phyloP scores from a whole-genome alignment of 2,329 filamentous ascomycete species.

The Penicillium sp. region DNA sequence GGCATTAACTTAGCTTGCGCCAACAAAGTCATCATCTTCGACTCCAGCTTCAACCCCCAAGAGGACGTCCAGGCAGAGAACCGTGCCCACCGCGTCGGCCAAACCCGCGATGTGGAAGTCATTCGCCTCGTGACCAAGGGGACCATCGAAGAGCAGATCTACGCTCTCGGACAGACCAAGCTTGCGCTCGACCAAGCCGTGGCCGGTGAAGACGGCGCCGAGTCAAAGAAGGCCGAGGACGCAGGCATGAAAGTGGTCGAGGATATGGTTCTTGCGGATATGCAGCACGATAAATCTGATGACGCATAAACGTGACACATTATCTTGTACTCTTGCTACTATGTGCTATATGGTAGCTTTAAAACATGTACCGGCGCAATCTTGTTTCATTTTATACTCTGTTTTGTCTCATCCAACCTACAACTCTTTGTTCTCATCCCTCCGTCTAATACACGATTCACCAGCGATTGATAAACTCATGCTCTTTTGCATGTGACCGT shows the following conservation, averaged over 20 bases:
- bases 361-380: too few relatives aligned
- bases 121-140: conserved; percentile 69
- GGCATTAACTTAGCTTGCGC: conserved; percentile 92
- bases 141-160: conserved; percentile 89
- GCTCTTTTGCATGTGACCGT: too few relatives aligned
- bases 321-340: too few relatives aligned
- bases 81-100: conserved; percentile 85
- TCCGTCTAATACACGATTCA: too few relatives aligned
- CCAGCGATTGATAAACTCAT: too few relatives aligned
- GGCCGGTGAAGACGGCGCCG: conserved; percentile 50
- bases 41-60: conserved; percentile 94
- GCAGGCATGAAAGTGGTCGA: conserved; percentile 44
- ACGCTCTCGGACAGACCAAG: conserved; percentile 84
- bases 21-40: conserved; percentile 96
- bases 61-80: conserved; percentile 98
- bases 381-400: too few relatives aligned
- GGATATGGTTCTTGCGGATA: conserved; percentile 41
- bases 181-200: conserved; percentile 74
- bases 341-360: too few relatives aligned
- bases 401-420: too few relatives aligned
- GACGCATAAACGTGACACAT: too few relatives aligned
- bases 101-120: conserved; percentile 82
- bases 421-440: too few relatives aligned
- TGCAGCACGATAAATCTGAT: too few relatives aligned
- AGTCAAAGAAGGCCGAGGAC: conserved; percentile 43